Evolutionary conservation across 495 filamentous ascomycete species (phyloP).

Genomic region (Chaetomium cochliodes): DNA sequence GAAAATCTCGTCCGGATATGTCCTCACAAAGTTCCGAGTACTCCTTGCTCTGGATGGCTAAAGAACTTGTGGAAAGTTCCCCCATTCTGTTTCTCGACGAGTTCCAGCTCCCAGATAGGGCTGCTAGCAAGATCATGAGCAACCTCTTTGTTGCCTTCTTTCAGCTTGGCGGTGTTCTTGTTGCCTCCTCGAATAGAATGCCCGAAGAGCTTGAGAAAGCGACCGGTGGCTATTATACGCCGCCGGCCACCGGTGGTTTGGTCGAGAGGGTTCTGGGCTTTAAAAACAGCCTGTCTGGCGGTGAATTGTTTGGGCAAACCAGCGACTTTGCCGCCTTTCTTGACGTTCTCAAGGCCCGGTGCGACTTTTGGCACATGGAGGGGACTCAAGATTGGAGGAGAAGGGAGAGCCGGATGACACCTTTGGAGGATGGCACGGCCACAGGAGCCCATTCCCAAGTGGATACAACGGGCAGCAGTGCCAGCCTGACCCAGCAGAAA

Average conservation of each 20-base stretch:
- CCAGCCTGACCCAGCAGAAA: not conserved
- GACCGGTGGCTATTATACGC: slow-evolving; percentile 56
- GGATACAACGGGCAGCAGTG: not conserved
- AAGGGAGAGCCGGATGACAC: slow-evolving; percentile 38
- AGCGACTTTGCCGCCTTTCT: slow-evolving; percentile 67
- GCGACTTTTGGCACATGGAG: slow-evolving; percentile 72
- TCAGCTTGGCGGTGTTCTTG: slow-evolving; percentile 67
- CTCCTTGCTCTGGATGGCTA: slow-evolving; percentile 63
- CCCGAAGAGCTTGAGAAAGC: slow-evolving; percentile 70
- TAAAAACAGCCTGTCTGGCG: slow-evolving; percentile 29
- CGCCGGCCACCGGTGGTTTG: slow-evolving; percentile 50
- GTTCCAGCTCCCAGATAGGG: slow-evolving; percentile 70
- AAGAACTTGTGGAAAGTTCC: slow-evolving; percentile 62
- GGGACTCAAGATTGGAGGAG: slow-evolving; percentile 65
- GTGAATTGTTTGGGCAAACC: slow-evolving; percentile 49
- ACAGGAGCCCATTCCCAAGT: slow-evolving; percentile 13
- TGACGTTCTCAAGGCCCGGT: slow-evolving; percentile 64
- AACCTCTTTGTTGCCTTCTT: slow-evolving; percentile 71
- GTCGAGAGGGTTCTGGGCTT: slow-evolving; percentile 47
- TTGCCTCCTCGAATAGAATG: slow-evolving; percentile 72
- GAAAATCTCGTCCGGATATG: slow-evolving; percentile 40
- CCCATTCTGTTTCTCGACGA: slow-evolving; percentile 73
- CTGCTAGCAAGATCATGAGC: slow-evolving; percentile 65
- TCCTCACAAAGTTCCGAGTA: slow-evolving; percentile 51
- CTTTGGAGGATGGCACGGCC: slow-evolving; percentile 10